Evolutionary conservation across 2,329 filamentous ascomycete genomes (phyloP).

Genomic region (Hypoxylon sp.): DNA sequence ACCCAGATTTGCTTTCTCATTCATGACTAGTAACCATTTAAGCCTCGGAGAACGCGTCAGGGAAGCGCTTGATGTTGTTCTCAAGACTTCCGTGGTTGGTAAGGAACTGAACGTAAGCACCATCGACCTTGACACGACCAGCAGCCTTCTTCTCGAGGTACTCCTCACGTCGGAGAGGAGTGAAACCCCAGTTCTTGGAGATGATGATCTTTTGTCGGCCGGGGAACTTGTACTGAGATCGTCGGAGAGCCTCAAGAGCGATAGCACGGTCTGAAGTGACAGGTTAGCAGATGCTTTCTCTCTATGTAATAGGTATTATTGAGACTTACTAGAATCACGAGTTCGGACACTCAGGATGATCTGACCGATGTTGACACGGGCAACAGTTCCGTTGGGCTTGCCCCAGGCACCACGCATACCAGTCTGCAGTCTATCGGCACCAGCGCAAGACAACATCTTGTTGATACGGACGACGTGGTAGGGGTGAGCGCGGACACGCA

Average conservation of each 20-base stretch:
- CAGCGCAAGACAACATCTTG: constrained; percentile 99
- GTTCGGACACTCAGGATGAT: constrained; percentile 98
- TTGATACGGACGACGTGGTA: constrained; percentile 99
- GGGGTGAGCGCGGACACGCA: constrained; percentile 90
- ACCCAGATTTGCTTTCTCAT: constrained; percentile 51
- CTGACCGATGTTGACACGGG: constrained; percentile 99
- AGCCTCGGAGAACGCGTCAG: constrained; percentile 83
- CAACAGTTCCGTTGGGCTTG: constrained; percentile 98
- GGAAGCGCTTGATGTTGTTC: constrained; percentile 94
- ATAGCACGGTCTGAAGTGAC: constrained; percentile 78
- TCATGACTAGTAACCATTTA: constrained; percentile 52
- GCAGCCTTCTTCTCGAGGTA: constrained; percentile 96
- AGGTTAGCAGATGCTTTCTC: constrained; percentile 48
- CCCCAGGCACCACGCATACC: constrained; percentile 99
- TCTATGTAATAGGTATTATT: neutral
- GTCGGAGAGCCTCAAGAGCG: constrained; percentile 98
- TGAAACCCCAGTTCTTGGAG: constrained; percentile 99
- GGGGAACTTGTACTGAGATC: constrained; percentile 99
- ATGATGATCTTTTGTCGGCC: constrained; percentile 99
- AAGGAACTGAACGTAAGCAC: constrained; percentile 99
- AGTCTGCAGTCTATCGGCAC: constrained; percentile 99
- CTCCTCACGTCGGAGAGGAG: constrained; percentile 95
- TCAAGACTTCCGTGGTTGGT: constrained; percentile 89
- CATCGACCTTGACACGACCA: constrained; percentile 94
- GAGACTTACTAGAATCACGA: constrained; percentile 84